These are phyloP conservation scores for Phylloboletellus chloephorus DNA, from an alignment of 1,284 basidiomycete species.

Conservation along the genomic window DNA sequence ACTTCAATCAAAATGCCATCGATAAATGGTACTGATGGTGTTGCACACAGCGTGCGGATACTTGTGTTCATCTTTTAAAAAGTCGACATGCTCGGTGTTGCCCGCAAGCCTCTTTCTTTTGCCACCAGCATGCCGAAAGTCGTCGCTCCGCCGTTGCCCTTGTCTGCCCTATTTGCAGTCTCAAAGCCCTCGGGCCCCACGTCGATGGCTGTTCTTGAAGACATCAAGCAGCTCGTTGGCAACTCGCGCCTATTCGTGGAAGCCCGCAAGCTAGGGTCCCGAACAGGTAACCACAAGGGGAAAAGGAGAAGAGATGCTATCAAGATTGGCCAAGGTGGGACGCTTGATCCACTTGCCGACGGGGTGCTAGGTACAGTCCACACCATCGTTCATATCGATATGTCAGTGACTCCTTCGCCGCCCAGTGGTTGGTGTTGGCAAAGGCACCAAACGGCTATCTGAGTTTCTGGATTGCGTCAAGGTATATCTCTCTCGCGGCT, in stretches of 20 bases:
- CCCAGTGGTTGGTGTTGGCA: constrained; percentile 84
- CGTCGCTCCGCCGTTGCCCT: constrained; percentile 47
- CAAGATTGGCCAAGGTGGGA: constrained; percentile 91
- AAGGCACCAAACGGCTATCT: constrained; percentile 84
- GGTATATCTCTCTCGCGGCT: constrained; percentile 38
- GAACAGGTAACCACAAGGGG: constrained; percentile 36
- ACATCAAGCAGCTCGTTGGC: constrained; percentile 76
- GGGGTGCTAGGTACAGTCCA: constrained; percentile 69
- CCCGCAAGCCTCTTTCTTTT: constrained; percentile 1
- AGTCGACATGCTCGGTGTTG: too few species aligned
- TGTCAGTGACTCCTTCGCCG: constrained; percentile 8
- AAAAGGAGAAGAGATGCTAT: constrained; percentile 44
- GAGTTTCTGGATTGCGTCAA: constrained; percentile 91
- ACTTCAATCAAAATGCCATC: too few species aligned
- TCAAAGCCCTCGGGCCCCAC: constrained; percentile 84
- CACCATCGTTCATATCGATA: constrained; percentile 9
- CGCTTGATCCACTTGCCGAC: constrained; percentile 95
- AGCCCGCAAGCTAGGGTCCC: constrained; percentile 45
- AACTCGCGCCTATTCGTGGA: constrained; percentile 80
- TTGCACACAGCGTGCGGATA: too few species aligned
- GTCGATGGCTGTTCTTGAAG: constrained; percentile 88
- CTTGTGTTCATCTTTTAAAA: too few species aligned
- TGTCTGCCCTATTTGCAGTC: constrained; percentile 80
- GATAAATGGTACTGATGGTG: too few species aligned
- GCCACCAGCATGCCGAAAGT: constrained; percentile 58